Base-by-base conservation (phyloP, 106 monocot species). In the Dendrobium nobile region DNA sequence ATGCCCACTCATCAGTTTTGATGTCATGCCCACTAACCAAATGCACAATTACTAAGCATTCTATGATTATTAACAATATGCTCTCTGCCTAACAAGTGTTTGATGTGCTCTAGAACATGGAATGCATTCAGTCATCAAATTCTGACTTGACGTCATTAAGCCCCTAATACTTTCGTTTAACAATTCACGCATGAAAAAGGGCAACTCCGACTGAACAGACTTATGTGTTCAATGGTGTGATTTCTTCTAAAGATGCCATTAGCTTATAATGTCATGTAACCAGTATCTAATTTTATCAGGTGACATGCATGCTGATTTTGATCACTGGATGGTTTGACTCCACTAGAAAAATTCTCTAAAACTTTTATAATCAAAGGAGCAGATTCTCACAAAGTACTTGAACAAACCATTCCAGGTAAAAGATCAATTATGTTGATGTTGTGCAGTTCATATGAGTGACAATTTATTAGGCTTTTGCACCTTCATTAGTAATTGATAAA, bases 401-500 rank as follows among this genome's bases (percentile, higher is more conserved):
- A 70, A 17, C 37, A 70, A 33, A 70, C 16, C 70, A 70, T 0
- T 37, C 33, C 24, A 16, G n/a, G 16, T 33, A 13, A 15, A 7
- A 61, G 13, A 7, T 24, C 18, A 80, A 73, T 54, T 15, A 41
- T 24, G 22, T 59, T 11, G 7, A 42, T 40, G 24, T 44, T 41
- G n/a, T 24, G 41, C 10, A 42, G 54, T 26, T 24, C 15, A 78
- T 26, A 73, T 77, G 72, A 20, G 72, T 16, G 26, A 40, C 13
- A 55, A 27, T 75, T 59, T 22, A 75, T 41, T 26, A 9, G 37
- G 22, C 27, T 80, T 26, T 45, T 20, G 7, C 85, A 93, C 92
- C 92, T 90, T 88, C 79, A 80, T 84, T 68, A 93, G 75, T 45
- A 85, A 80, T 56, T 77, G 81, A 85, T 88, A 85, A 54, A 96